Base-by-base conservation (phyloP, 768 basidiomycete genomes). In the Suillus placidus region DNA sequence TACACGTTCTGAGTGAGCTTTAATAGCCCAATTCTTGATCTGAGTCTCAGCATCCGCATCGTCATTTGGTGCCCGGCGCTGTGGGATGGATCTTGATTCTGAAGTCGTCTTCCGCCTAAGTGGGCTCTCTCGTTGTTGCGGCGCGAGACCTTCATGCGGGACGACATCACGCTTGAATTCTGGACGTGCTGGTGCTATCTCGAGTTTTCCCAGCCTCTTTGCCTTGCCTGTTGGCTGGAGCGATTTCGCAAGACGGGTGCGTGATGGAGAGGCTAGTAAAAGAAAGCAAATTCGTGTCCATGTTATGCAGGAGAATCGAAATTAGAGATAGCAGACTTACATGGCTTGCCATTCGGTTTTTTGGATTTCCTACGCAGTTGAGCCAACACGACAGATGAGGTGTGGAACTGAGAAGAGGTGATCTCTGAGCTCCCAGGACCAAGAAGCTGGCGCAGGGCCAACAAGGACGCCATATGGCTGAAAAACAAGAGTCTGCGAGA, bases 171-270 rank as follows among this genome's bases (percentile, higher is more conserved):
- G 70, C 23, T 40, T 14, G 12, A 73, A 71, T 3, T 72, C 47
- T 0, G 68, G 63, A 54, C 66, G 73, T 1, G 67, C 43, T 14
- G 71, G 63, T n/a, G 71, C 74, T 51, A 73, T 63, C 34, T 76
- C 73, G 9, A 77, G 45, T 9, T 69, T 70, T 12, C 74, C 74
- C 10, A 74, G 68, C 54, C 66, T 72, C 43, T 74, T 74, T 7
- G 72, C 69, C 47, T 62, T 74, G 4, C 72, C 72, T 8, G 65
- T 68, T 1, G 74, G 72, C n/a, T 77, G 64, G 45, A 77, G 60
- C 13, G 74, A 74, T 60, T 69, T 67, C 56, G 73, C 73, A 6
- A 76, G 74, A 10, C 76, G 73, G 7, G n/a, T 66, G 18, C 55
- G 56, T 16, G 56, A 10, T 30, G 38, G 16, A 9, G 57, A 42